These are phyloP conservation scores for Acacia acuminata DNA, from an alignment of 306 rosid species.

Conservation along the genomic window DNA sequence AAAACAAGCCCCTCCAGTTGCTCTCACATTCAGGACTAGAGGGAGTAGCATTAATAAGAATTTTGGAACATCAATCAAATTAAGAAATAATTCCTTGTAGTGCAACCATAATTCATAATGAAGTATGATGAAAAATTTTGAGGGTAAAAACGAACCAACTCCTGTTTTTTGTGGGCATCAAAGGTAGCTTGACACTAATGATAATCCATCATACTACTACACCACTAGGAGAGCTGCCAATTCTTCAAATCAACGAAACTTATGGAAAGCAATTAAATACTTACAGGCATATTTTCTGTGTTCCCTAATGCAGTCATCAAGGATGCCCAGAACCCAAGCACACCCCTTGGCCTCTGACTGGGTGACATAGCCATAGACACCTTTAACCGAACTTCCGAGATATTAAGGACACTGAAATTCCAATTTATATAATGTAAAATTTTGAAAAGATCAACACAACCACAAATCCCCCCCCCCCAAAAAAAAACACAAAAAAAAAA, in stretches of 20 bases:
- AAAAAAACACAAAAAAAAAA: too few relatives aligned
- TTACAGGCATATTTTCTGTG: conserved; percentile 97
- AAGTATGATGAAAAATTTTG: conserved; percentile 13
- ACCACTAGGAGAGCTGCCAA: not conserved
- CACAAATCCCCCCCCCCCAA: conserved; percentile 5
- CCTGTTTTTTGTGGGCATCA: not conserved
- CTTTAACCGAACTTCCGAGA: conserved; percentile 68
- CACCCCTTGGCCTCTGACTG: conserved; percentile 72
- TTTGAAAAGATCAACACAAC: conserved; percentile 30
- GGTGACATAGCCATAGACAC: conserved; percentile 80
- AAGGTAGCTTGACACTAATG: not conserved
- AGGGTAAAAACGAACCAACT: not conserved
- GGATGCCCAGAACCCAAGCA: conserved; percentile 99
- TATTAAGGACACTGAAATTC: conserved; percentile 63
- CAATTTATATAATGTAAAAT: conserved; percentile 36
- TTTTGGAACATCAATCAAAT: not conserved
- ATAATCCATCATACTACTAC: not conserved
- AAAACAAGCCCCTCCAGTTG: too few relatives aligned
- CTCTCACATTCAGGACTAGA: too few relatives aligned
- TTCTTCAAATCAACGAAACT: conserved; percentile 13
- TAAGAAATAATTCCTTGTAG: not conserved
- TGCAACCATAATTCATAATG: not conserved
- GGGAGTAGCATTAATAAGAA: not conserved
- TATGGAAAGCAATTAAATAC: conserved; percentile 38
- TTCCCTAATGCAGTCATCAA: conserved; percentile 99